These are phyloP conservation scores for Leishmania aethiopica DNA, from an alignment of 208 protist genomes.

Conservation along the genomic window DNA sequence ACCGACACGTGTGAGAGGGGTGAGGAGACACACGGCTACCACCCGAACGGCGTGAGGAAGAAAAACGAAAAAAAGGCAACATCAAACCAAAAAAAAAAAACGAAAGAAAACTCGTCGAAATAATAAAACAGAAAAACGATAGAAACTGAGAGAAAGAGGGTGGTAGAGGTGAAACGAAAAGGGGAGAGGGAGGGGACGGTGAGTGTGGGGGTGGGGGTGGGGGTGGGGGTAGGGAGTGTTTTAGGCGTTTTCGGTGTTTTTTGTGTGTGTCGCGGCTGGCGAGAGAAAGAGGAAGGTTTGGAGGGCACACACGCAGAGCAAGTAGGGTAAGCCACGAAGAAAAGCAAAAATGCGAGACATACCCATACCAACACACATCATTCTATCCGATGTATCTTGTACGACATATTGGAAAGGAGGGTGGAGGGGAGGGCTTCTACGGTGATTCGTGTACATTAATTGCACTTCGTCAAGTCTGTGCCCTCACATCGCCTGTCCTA, in stretches of 20 bases:
- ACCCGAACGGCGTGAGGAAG: background rate
- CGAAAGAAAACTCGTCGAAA: background rate
- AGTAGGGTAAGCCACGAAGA: background rate
- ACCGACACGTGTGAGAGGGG: background rate
- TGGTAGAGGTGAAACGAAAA: background rate
- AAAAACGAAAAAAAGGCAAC: background rate
- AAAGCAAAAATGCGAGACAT: background rate
- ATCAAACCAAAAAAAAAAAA: background rate
- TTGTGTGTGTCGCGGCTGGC: background rate
- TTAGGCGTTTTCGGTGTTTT: too few relatives aligned
- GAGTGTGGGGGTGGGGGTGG: background rate
- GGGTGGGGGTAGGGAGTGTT: background rate
- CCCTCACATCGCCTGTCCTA: background rate
- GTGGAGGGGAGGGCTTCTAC: background rate
- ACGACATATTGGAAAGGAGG: background rate
- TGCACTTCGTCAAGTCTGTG: background rate
- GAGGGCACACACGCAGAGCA: slow-evolving; percentile 9
- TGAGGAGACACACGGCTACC: too few relatives aligned
- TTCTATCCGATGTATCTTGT: background rate
- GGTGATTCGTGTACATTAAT: background rate
- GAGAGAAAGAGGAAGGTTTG: background rate
- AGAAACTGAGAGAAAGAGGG: background rate
- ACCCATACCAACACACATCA: background rate
- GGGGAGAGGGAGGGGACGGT: too few relatives aligned
- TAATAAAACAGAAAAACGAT: background rate